Percentiles rank a stretch among this genome's conserved stretches.
These are phyloP conservation scores for Calonectria crousiana DNA, from an alignment of 2,329 filamentous ascomycete species.

Conservation along the genomic window DNA sequence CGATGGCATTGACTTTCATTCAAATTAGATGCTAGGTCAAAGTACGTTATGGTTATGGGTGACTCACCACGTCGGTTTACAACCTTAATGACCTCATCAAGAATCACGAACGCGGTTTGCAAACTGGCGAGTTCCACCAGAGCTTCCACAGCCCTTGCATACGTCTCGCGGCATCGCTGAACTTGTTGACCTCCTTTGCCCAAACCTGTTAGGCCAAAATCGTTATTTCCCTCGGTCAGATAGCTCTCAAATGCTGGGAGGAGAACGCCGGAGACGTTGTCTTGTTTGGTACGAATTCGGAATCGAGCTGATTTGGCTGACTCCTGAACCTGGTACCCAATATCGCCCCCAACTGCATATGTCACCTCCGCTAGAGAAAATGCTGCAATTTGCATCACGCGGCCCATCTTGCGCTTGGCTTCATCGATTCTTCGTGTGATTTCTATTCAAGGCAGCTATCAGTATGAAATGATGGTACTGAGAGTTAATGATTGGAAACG, in stretches of 20 bases:
- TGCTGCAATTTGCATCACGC: constrained; percentile 98
- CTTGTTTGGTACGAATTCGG: constrained; percentile 92
- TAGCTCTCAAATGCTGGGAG: constrained; percentile 95
- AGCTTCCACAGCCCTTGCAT: constrained; percentile 94
- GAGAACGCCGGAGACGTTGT: constrained; percentile 98
- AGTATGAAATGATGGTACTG: constrained; percentile 28
- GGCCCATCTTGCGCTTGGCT: constrained; percentile 98
- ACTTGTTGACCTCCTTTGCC: constrained; percentile 98
- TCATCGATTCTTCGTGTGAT: constrained; percentile 98
- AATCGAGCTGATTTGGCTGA: constrained; percentile 94
- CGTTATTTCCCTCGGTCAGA: constrained; percentile 88
- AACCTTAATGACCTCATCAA: constrained; percentile 99
- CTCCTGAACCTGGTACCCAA: constrained; percentile 97
- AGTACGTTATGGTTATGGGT: not conserved
- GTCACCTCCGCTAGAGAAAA: constrained; percentile 98
- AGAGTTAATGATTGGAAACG: constrained; percentile 18
- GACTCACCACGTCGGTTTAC: constrained; percentile 88
- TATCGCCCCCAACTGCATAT: constrained; percentile 95
- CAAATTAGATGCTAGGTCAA: constrained; percentile 4
- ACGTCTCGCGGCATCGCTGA: constrained; percentile 93
- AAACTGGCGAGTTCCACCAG: constrained; percentile 94
- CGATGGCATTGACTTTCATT: constrained; percentile 86
- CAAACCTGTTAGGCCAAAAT: constrained; percentile 94
- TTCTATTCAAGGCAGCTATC: constrained; percentile 65
- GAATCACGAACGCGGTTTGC: constrained; percentile 96